Percentiles rank a stretch among this genome's conserved stretches.
These are phyloP conservation scores for Botryosphaeria dothidea DNA, from an alignment of 2,329 filamentous ascomycete genomes.

Conservation along the genomic window DNA sequence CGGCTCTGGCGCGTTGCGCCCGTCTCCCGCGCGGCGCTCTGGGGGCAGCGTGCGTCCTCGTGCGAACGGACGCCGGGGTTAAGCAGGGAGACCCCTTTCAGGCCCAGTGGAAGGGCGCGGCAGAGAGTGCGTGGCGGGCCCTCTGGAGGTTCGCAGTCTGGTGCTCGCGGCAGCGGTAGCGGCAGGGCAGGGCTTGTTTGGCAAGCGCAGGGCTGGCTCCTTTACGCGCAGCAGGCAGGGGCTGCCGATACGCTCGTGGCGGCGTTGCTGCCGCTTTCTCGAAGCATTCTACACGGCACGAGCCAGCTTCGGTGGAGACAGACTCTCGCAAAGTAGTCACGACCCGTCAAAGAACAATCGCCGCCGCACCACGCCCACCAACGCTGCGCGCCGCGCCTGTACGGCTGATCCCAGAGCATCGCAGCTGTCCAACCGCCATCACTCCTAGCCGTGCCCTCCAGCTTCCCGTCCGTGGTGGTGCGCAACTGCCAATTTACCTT, in stretches of 20 bases:
- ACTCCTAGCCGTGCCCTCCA: too few relatives aligned
- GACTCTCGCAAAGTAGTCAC: background rate
- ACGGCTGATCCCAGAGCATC: too few relatives aligned
- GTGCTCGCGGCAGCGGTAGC: background rate
- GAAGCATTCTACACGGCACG: conserved; percentile 4
- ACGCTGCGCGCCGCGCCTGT: background rate
- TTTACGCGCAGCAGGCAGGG: background rate
- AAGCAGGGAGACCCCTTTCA: conserved; percentile 9
- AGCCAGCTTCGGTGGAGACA: conserved; percentile 8
- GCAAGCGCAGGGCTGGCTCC: conserved; percentile 11
- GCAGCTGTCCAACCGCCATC: too few relatives aligned
- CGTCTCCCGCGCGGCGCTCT: background rate
- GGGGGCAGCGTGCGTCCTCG: background rate
- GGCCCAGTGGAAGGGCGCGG: background rate
- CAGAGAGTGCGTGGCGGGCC: background rate
- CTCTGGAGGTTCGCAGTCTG: too few relatives aligned
- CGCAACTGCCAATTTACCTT: conserved; percentile 1
- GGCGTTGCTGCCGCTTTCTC: background rate
- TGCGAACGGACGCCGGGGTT: background rate
- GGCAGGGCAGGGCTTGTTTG: background rate
- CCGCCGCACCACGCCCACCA: background rate
- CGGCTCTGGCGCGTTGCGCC: background rate
- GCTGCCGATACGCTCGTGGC: background rate
- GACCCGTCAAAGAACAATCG: background rate
- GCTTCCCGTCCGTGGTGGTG: background rate